Evolutionary conservation across 2,329 filamentous ascomycete species (phyloP).

Genomic region (Trichoderma guizhouense): DNA sequence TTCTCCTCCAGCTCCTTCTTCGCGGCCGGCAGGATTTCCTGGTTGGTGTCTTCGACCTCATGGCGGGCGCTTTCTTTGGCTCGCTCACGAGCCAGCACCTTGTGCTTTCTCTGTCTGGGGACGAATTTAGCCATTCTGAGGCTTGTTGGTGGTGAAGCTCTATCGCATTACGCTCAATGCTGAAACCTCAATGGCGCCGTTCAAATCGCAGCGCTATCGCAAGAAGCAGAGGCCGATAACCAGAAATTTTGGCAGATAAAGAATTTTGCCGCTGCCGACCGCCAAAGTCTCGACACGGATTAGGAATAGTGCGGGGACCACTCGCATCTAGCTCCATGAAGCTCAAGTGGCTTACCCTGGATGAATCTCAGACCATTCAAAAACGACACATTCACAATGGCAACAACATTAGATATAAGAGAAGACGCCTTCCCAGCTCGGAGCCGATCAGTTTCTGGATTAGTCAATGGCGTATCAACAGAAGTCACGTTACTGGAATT

Average conservation of each 20-base stretch:
- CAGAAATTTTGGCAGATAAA: conserved; percentile 35
- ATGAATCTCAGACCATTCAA: background rate
- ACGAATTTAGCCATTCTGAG: conserved; percentile 54
- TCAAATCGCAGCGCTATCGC: conserved; percentile 6
- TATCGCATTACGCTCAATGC: conserved; percentile 21
- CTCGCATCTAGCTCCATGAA: background rate
- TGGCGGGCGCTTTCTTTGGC: conserved; percentile 41
- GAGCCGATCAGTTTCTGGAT: conserved; percentile 56
- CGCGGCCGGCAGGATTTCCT: conserved; percentile 35
- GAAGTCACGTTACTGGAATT: conserved; percentile 72
- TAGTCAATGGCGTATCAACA: conserved; percentile 66
- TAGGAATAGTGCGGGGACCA: conserved; percentile 35
- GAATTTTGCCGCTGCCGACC: conserved; percentile 37
- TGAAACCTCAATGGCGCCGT: conserved; percentile 17
- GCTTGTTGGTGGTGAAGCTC: background rate
- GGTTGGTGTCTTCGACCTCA: conserved; percentile 38
- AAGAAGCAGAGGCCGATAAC: conserved; percentile 2
- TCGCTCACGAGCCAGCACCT: conserved; percentile 62
- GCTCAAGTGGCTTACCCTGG: conserved; percentile 10
- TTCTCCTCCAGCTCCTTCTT: conserved; percentile 53
- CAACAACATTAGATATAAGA: conserved; percentile 37
- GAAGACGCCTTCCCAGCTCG: conserved; percentile 65
- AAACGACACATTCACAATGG: conserved; percentile 32
- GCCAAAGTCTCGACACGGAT: conserved; percentile 31
- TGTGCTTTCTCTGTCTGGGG: conserved; percentile 65